Percentiles rank a stretch among this genome's conserved stretches.
These are phyloP conservation scores for Tetrahymena elliotti DNA, from an alignment of 73 alveolate species.

Conservation along the genomic window DNA sequence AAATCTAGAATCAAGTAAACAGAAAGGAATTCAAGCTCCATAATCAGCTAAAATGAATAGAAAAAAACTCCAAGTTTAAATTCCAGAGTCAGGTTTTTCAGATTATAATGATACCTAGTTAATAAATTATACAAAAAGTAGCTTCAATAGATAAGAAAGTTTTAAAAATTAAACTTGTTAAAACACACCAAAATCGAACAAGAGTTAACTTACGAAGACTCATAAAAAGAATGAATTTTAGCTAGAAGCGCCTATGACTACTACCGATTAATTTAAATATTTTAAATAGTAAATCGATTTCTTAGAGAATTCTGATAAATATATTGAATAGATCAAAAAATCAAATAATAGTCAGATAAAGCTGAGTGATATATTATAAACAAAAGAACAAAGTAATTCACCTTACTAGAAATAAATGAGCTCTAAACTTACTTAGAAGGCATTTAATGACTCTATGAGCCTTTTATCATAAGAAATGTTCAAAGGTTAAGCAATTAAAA, in stretches of 20 bases:
- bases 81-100: neutral
- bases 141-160: neutral
- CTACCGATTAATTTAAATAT: neutral
- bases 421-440: neutral
- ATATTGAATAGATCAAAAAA: neutral
- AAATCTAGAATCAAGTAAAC: too few species aligned
- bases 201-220: neutral
- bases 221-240: neutral
- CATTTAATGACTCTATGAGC: neutral
- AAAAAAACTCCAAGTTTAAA: neutral
- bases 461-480: neutral
- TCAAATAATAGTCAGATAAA: neutral
- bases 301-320: neutral
- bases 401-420: neutral
- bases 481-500: neutral
- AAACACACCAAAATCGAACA: neutral
- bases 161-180: neutral
- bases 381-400: neutral
- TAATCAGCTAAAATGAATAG: neutral
- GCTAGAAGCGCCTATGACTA: neutral
- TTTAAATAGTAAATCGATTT: neutral
- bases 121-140: neutral
- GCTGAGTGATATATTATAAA: neutral
- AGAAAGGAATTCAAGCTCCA: too few species aligned
- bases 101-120: neutral